Evolutionary conservation across 768 basidiomycete species (phyloP).

Genomic region (Cyclocybe aegerita): DNA sequence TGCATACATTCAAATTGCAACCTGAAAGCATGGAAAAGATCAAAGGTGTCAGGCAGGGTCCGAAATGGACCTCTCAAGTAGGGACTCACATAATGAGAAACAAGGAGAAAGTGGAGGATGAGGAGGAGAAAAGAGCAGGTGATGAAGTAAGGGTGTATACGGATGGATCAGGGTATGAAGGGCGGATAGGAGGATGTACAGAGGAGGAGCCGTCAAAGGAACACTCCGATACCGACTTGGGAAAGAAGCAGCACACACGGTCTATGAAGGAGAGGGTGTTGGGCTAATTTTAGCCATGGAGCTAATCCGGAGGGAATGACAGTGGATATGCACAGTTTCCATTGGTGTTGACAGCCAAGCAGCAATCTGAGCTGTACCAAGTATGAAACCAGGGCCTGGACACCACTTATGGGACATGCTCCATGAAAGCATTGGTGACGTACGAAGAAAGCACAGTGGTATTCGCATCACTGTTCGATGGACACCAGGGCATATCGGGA

Average conservation of each 20-base stretch:
- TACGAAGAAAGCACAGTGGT: not conserved
- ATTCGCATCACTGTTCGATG: slow-evolving; percentile 4
- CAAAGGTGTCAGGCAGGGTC: not conserved
- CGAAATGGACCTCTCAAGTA: not conserved
- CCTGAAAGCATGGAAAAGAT: not conserved
- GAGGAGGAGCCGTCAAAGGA: not conserved
- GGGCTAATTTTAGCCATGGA: slow-evolving; percentile 7
- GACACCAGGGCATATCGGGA: slow-evolving; percentile 11
- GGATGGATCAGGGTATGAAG: slow-evolving; percentile 14
- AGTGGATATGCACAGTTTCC: not conserved
- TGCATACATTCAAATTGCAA: not conserved
- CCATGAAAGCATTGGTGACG: not conserved
- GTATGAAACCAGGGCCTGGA: not conserved
- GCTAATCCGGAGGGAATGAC: not conserved
- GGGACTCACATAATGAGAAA: not conserved
- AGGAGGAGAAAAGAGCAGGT: slow-evolving; percentile 2
- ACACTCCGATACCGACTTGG: slow-evolving; percentile 5
- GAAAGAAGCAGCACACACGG: not conserved
- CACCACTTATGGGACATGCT: slow-evolving; percentile 1
- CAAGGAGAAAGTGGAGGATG: not conserved
- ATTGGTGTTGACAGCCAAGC: slow-evolving; percentile 13
- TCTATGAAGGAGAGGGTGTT: slow-evolving; percentile 12
- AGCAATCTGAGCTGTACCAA: not conserved
- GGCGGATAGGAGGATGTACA: slow-evolving; percentile 8
- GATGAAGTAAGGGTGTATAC: slow-evolving; percentile 11